Conservation (phyloP, 2,329 filamentous ascomycete species). For the Botrytis byssoidea region DNA sequence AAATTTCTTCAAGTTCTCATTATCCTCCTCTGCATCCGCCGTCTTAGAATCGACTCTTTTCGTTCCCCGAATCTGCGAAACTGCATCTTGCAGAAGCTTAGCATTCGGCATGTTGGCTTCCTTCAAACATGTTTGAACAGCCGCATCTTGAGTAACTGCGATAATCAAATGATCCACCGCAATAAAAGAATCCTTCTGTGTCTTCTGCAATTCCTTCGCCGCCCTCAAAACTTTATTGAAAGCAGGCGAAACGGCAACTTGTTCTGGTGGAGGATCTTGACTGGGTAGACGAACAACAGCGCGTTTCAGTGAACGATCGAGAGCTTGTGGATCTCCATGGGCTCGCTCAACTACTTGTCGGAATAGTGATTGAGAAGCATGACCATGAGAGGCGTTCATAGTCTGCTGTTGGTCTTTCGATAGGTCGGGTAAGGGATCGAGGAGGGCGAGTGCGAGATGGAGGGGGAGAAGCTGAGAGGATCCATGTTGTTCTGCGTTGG, state of each 20-base stretch:
- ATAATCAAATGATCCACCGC: slow-evolving; percentile 94
- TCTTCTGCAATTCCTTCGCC: slow-evolving; percentile 87
- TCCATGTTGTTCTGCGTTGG: slow-evolving; percentile 81
- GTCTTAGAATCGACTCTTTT: slow-evolving; percentile 94
- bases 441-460: slow-evolving; percentile 80
- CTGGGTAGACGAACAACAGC: slow-evolving; percentile 84
- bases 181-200: slow-evolving; percentile 95
- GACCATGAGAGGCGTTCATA: slow-evolving; percentile 62
- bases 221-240: slow-evolving; percentile 81
- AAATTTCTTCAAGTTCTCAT: slow-evolving; percentile 96
- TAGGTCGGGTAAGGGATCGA: slow-evolving; percentile 71
- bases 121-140: slow-evolving; percentile 70
- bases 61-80: slow-evolving; percentile 87
- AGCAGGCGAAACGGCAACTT: slow-evolving; percentile 75
- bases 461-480: slow-evolving; percentile 89
- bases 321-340: slow-evolving; percentile 84
- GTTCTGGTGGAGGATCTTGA: slow-evolving; percentile 91
- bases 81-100: slow-evolving; percentile 87
- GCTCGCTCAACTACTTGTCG: slow-evolving; percentile 92
- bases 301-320: slow-evolving; percentile 91
- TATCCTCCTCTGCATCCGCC: slow-evolving; percentile 86
- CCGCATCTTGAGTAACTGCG: slow-evolving; percentile 74
- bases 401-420: slow-evolving; percentile 76
- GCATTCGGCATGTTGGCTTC: slow-evolving; percentile 90
- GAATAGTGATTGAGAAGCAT: slow-evolving; percentile 72